Base-by-base conservation (phyloP, 75 land plant genomes). In the Pinus taeda region DNA sequence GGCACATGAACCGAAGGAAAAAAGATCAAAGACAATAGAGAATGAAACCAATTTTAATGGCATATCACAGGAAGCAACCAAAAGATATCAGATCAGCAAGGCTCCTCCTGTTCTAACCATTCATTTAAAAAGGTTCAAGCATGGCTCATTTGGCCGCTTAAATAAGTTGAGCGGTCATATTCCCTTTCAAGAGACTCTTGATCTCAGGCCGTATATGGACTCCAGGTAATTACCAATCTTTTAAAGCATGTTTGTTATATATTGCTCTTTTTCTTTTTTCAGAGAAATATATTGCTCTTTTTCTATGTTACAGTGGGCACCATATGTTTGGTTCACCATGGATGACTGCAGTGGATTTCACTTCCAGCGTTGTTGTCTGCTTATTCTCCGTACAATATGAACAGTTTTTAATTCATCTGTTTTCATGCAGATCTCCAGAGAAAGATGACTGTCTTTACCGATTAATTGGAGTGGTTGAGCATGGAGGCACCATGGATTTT, bases 101-200 rank as follows among this genome's bases (percentile, higher is more conserved):
- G 90, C 89, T 1, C 99, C 99, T 61, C 87, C 83, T n/a, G 77
- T 97, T 77, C 58, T 97, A 29, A 94, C 90, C 2, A 83, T 97
- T 55, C 99, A 97, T 80, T 76, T 97, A 55, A 97, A 97, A 77
- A 87, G 99, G 65, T 97, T 97, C 82, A 86, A 88, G 59, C 97
- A 89, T 77, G 97, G 92, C 86, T 80, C 82, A 76, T 88, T 91
- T 66, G 99, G 95, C 7, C 87, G 98, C n/a, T 79, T 90, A 69
- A 97, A 83, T 72, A 97, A 97, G 78, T 80, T 97, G 75, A 90
- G 85, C 55, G 97, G 99, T 22, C 93, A 94, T 84, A 87, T 97
- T 53, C 57, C 75, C 6, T 97, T 97, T 70, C 75, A 76, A 21
- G 98, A 92, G 75, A 83, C 37, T 70, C 85, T 97, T 64, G 88